Base-by-base conservation (phyloP, 1,284 basidiomycete species). In the Ceratobasidium sp. region DNA sequence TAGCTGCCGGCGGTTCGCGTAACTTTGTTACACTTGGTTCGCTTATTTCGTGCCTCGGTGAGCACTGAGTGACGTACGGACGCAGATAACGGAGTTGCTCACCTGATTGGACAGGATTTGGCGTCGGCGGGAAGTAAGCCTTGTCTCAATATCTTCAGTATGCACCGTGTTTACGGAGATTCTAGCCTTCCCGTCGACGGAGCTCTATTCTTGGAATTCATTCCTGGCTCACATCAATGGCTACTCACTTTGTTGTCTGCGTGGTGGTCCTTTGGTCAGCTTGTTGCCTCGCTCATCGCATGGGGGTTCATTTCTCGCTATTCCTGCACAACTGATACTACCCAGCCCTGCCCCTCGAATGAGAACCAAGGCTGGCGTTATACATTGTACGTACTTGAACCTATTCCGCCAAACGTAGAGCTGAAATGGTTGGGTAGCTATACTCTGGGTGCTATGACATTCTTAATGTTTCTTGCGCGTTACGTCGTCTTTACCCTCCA, bases 221-320 rank as follows among this genome's bases (percentile, higher is more conserved):
- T 89, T 51, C 89, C 89, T 0, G 82, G 85, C 65, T 86, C 85
- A 13, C 85, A 89, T 77, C 88, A 90, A 85, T 91, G 88, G 87
- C 87, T 89, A 47, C 82, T 91, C 58, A 91, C 90, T 0, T 83
- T 91, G n/a, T 85, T 91, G 0, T 90, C 89, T 10, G 85, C 88
- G 35, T 91, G 89, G 87, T 92, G 90, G 90, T 88, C 89, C 20
- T 80, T 91, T 28, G 90, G 90, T 0, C 89, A 90, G 79, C 83
- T 90, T 20, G 79, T 88, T 37, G 87, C 87, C 15, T 88, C 87
- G 31, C 80, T 89, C 56, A 84, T 90, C 33, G 84, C 86, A 17
- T 88, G 87, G 86, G 83, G 81, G 3, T 87, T 89, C 80, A 88
- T 90, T 76, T 84, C 84, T 26, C 87, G 87, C 79, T 89, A 83